Evolutionary conservation across 768 basidiomycete species (phyloP).

Genomic region (Mycena olivaceomarginata): DNA sequence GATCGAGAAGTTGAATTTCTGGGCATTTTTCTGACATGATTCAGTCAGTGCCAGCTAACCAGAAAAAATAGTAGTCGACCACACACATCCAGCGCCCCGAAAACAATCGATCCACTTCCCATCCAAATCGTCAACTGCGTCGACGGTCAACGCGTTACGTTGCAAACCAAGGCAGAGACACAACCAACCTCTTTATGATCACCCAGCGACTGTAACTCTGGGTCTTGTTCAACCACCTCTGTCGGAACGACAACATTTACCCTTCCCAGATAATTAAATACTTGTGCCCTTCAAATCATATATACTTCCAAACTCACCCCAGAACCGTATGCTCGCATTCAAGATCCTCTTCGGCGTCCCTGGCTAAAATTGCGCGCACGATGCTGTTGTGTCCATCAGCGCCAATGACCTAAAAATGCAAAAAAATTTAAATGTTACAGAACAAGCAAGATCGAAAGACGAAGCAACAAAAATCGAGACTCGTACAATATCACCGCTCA

Average conservation of each 20-base stretch:
- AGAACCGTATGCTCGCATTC: background rate
- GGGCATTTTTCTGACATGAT: background rate
- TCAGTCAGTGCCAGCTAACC: background rate
- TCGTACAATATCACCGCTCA: constrained; percentile 32
- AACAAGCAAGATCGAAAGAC: background rate
- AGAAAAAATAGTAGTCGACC: background rate
- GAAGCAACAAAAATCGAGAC: background rate
- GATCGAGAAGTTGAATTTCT: constrained; percentile 31
- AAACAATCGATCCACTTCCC: constrained; percentile 26
- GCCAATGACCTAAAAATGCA: constrained; percentile 32
- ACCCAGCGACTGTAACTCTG: constrained; percentile 13
- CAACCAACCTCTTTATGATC: constrained; percentile 19
- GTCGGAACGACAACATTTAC: constrained; percentile 28
- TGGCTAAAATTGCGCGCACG: constrained; percentile 25
- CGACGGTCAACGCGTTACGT: background rate
- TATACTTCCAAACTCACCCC: constrained; percentile 6
- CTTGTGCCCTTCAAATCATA: background rate
- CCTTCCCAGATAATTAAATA: constrained; percentile 4
- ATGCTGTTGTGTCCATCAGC: constrained; percentile 61
- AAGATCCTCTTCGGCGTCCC: background rate
- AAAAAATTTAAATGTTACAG: too few relatives aligned
- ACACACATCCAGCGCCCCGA: constrained; percentile 22
- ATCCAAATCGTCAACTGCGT: constrained; percentile 32
- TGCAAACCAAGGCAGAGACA: background rate
- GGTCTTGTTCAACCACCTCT: background rate